Conservation (phyloP, 2,329 filamentous ascomycete genomes). For the Colletotrichum sp. region DNA sequence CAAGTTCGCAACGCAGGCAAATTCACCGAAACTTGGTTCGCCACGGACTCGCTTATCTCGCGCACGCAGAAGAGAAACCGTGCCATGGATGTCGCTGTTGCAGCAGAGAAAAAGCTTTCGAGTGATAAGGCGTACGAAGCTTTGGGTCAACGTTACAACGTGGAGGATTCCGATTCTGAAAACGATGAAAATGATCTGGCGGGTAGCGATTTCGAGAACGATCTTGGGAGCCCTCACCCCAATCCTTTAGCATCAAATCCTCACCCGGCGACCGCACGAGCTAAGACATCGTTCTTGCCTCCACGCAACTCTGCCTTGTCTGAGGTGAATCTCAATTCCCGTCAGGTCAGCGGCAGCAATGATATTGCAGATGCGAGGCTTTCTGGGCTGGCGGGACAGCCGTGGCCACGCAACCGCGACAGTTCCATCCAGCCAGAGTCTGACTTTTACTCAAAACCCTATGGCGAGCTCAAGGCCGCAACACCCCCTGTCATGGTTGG, state of each 20-base stretch:
- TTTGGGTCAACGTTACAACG: constrained; percentile 49
- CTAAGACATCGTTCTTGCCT: constrained; percentile 35
- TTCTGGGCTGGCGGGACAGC: constrained; percentile 15
- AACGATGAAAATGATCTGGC: constrained; percentile 36
- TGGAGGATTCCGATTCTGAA: constrained; percentile 44
- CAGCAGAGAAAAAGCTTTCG: constrained; percentile 33
- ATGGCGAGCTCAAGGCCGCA: constrained; percentile 59
- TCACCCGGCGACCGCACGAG: constrained; percentile 21
- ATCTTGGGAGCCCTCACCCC: constrained; percentile 39
- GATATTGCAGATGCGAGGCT: constrained; percentile 51
- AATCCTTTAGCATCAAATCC: constrained; percentile 63
- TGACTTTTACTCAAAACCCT: constrained; percentile 60
- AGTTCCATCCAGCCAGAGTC: constrained; percentile 56
- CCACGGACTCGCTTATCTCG: constrained; percentile 58
- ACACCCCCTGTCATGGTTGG: constrained; percentile 61
- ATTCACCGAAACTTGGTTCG: constrained; percentile 61
- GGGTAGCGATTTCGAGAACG: constrained; percentile 28
- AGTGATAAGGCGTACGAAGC: constrained; percentile 47
- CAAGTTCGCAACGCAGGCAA: constrained; percentile 43
- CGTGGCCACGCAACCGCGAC: constrained; percentile 35
- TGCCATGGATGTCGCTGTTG: constrained; percentile 41
- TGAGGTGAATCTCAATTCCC: constrained; percentile 51
- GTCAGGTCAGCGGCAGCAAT: constrained; percentile 45
- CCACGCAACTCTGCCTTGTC: constrained; percentile 40
- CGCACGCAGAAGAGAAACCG: constrained; percentile 60